phyloP scores from a whole-genome alignment of 805 yeast species.

The Teunomyces funiuensis region DNA sequence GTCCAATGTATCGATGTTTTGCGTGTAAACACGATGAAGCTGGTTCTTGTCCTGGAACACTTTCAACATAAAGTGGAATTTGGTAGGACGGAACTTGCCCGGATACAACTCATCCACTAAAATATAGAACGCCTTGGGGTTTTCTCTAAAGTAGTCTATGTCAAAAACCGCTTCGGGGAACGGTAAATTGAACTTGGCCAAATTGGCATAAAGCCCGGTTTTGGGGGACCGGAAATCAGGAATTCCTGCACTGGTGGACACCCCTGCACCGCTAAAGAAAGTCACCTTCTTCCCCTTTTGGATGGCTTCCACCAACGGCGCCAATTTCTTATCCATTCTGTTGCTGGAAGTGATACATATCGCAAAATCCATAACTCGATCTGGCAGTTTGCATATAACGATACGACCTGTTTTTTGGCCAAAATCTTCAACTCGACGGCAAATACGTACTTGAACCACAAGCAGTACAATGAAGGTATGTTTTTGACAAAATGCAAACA shows the following conservation, averaged over 20 bases:
- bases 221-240: slow-evolving; percentile 93
- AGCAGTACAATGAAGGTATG: neutral
- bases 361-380: neutral
- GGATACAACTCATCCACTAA: slow-evolving; percentile 86
- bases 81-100: slow-evolving; percentile 80
- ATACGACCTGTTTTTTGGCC: neutral
- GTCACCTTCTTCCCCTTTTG: slow-evolving; percentile 46
- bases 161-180: slow-evolving; percentile 96
- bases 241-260: slow-evolving; percentile 89
- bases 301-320: slow-evolving; percentile 33
- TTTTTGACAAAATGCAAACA: neutral
- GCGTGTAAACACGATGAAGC: slow-evolving; percentile 78
- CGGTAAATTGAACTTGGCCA: slow-evolving; percentile 72
- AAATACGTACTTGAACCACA: neutral
- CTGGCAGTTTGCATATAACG: neutral
- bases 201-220: slow-evolving; percentile 84
- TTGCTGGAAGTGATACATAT: neutral
- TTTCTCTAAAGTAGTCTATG: slow-evolving; percentile 70
- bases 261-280: slow-evolving; percentile 89
- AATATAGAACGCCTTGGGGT: slow-evolving; percentile 82
- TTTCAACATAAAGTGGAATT: slow-evolving; percentile 72
- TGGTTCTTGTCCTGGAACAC: slow-evolving; percentile 62
- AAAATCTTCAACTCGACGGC: neutral
- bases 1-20: slow-evolving; percentile 91
- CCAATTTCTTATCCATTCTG: slow-evolving; percentile 15